A percentile compares a stretch with the other conserved stretches of the same genome.
These are phyloP conservation scores for Cyberlindnera veronae DNA, from an alignment of 805 yeast genomes.

Conservation along the genomic window DNA sequence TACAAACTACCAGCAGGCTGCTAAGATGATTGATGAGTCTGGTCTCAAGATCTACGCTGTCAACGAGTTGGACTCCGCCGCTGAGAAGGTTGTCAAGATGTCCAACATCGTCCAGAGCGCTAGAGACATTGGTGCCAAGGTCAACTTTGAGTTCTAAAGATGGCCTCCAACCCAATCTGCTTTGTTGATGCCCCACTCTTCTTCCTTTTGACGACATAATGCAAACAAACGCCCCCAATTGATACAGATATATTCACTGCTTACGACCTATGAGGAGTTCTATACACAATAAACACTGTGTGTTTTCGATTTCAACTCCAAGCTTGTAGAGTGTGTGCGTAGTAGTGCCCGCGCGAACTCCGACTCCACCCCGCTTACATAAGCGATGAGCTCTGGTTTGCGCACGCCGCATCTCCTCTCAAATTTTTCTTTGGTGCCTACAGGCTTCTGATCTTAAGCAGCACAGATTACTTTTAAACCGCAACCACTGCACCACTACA, in stretches of 20 bases:
- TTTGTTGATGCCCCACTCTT: not conserved
- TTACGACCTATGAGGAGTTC: not conserved
- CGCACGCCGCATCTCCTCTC: not conserved
- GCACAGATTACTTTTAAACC: too few relatives aligned
- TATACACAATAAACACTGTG: not conserved
- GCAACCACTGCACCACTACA: not conserved
- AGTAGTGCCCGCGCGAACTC: too few relatives aligned
- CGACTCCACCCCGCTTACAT: conserved; percentile 7
- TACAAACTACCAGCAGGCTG: conserved; percentile 89
- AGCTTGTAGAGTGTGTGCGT: too few relatives aligned
- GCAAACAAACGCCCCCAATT: not conserved
- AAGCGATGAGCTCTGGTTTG: conserved; percentile 22
- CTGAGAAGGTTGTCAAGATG: conserved; percentile 86
- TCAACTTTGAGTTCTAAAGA: conserved; percentile 40
- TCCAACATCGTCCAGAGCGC: conserved; percentile 40
- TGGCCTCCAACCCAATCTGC: not conserved
- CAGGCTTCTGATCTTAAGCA: too few relatives aligned
- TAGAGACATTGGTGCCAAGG: conserved; percentile 46
- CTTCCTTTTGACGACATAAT: not conserved
- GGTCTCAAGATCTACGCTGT: conserved; percentile 91
- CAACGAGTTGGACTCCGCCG: conserved; percentile 95
- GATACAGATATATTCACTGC: conserved; percentile 1
- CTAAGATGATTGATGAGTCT: conserved; percentile 76
- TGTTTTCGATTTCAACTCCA: not conserved
- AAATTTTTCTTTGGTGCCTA: too few relatives aligned